Percentiles rank a stretch among this genome's conserved stretches.
phyloP scores from a whole-genome alignment of 1,284 basidiomycete genomes.

The Cutaneotrichosporon sp. region DNA sequence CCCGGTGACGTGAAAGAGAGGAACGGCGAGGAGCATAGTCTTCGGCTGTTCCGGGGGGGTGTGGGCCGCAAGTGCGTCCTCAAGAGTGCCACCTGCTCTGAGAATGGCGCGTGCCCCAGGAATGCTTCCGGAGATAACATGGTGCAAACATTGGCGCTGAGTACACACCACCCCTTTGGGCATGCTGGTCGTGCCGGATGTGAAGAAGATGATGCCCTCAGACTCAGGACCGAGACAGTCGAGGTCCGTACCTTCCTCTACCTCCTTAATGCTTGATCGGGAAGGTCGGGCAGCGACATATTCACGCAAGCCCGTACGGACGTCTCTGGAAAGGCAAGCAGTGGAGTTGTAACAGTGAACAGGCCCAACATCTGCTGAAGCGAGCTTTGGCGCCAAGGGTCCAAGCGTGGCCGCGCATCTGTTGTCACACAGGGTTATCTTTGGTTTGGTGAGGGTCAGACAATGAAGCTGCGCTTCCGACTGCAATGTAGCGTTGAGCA shows the following conservation, averaged over 20 bases:
- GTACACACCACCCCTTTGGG: conserved; percentile 43
- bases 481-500: conserved; percentile 37
- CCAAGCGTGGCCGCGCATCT: conserved; percentile 24
- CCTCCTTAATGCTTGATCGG: conserved; percentile 5
- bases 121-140: conserved; percentile 24
- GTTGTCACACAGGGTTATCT: conserved; percentile 31
- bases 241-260: conserved; percentile 14
- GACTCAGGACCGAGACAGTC: conserved; percentile 29
- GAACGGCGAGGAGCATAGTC: conserved; percentile 34
- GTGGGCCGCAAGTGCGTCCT: conserved; percentile 6
- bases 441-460: conserved; percentile 25
- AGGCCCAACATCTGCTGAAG: conserved; percentile 2
- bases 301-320: neutral
- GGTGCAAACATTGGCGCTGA: conserved; percentile 36
- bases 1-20: conserved; percentile 45
- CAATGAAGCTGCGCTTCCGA: conserved; percentile 31
- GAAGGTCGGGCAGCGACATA: no score
- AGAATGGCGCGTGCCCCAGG: conserved; percentile 23
- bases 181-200: conserved; percentile 31
- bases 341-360: conserved; percentile 2
- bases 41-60: conserved; percentile 27
- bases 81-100: conserved; percentile 8
- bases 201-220: conserved; percentile 45
- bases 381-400: conserved; percentile 3
- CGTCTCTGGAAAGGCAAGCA: neutral